Conservation (phyloP, 192 early-diverging fungal species). For the Umbelopsis sp. region DNA sequence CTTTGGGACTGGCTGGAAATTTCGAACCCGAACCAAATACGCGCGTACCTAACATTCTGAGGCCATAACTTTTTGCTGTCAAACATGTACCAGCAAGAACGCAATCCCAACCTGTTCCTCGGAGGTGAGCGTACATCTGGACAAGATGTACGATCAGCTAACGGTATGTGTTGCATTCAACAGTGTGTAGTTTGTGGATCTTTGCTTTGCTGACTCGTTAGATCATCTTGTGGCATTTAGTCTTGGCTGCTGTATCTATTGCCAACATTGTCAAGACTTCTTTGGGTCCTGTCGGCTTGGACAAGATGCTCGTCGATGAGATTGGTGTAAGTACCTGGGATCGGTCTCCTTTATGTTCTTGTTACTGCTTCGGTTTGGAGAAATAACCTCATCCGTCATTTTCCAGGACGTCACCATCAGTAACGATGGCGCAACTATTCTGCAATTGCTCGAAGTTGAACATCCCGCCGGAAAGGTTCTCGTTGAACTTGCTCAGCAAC, state of each 20-base stretch:
- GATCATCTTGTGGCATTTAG: slow-evolving; percentile 51
- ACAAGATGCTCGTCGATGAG: slow-evolving; percentile 99
- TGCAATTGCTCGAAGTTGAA: slow-evolving; percentile 96
- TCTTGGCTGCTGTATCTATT: slow-evolving; percentile 92
- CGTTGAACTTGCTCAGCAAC: slow-evolving; percentile 98
- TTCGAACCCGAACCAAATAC: slow-evolving; percentile 21
- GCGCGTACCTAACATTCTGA: slow-evolving; percentile 2
- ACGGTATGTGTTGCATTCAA: slow-evolving; percentile 67
- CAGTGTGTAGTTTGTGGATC: background rate
- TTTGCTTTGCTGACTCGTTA: slow-evolving; percentile 20
- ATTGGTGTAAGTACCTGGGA: slow-evolving; percentile 78
- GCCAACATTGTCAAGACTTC: slow-evolving; percentile 99
- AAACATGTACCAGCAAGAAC: slow-evolving; percentile 51
- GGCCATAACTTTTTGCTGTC: background rate
- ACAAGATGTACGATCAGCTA: slow-evolving; percentile 88
- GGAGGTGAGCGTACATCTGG: slow-evolving; percentile 91
- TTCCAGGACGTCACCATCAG: slow-evolving; percentile 96
- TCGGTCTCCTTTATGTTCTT: slow-evolving; percentile 10
- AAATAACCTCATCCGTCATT: background rate
- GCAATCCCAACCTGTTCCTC: slow-evolving; percentile 67
- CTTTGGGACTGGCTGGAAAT: background rate
- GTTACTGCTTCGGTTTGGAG: background rate
- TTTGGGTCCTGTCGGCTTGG: slow-evolving; percentile 96
- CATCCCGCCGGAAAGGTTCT: slow-evolving; percentile 96
- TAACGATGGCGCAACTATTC: slow-evolving; percentile 99